Evolutionary conservation across 208 protist genomes (phyloP).

Genomic region (Trypanosoma theileri): DNA sequence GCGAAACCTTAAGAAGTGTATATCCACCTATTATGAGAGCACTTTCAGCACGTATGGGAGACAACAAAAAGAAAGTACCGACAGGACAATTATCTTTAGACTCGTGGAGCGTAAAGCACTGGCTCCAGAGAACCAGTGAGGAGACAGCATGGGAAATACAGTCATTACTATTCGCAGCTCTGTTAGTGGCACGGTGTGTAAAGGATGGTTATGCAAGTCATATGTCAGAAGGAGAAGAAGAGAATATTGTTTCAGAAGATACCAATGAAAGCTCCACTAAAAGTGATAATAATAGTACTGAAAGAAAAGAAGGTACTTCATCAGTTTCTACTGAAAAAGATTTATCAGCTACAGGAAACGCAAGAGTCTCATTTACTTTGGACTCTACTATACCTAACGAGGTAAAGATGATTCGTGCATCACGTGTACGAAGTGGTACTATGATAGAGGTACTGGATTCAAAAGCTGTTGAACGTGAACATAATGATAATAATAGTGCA

Average conservation of each 20-base stretch:
- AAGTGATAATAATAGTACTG: neutral
- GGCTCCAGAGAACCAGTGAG: constrained; percentile 47
- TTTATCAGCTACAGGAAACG: too few relatives aligned
- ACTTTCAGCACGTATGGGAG: constrained; percentile 13
- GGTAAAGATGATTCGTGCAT: constrained; percentile 15
- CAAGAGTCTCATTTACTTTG: neutral
- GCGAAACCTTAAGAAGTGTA: constrained; percentile 44
- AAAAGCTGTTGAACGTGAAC: neutral
- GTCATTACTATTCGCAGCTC: constrained; percentile 38
- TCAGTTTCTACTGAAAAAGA: neutral
- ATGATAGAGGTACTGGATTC: constrained; percentile 21
- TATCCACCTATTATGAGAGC: constrained; percentile 58
- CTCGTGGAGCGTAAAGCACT: constrained; percentile 37
- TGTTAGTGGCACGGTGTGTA: constrained; percentile 30
- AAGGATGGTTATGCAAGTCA: constrained; percentile 30
- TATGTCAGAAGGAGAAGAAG: constrained; percentile 11
- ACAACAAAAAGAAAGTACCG: constrained; percentile 1
- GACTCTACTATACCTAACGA: constrained; percentile 21
- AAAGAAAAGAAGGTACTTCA: neutral
- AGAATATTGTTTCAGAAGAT: neutral
- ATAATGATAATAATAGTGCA: neutral
- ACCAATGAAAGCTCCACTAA: neutral
- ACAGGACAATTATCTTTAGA: constrained; percentile 4
- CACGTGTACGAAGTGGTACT: neutral
- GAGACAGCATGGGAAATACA: constrained; percentile 52